Evolutionary conservation across 305 asterid species (phyloP).

Genomic region (Fraxinus platypoda): DNA sequence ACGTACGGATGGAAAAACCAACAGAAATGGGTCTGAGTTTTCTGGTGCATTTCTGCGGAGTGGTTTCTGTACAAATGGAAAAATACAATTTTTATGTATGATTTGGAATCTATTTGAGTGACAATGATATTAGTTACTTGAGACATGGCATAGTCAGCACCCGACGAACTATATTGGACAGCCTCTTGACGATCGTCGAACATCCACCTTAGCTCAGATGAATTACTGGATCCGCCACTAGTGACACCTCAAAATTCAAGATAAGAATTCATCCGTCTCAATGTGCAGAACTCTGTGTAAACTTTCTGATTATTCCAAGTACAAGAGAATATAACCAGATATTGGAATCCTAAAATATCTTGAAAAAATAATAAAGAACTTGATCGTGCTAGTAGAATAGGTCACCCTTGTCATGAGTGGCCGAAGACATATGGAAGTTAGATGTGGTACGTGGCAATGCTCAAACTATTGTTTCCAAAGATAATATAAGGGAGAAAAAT

Average conservation of each 20-base stretch:
- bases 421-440: not conserved
- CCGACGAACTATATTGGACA: not conserved
- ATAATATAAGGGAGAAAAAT: not conserved
- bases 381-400: not conserved
- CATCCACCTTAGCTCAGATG: not conserved
- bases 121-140: not conserved
- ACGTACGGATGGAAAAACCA: too few species aligned
- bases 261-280: not conserved
- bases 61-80: too few species aligned
- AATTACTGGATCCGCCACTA: not conserved
- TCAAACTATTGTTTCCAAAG: too few species aligned
- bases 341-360: not conserved
- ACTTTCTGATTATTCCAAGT: not conserved
- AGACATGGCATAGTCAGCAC: not conserved
- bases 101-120: not conserved
- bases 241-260: not conserved
- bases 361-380: not conserved
- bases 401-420: not conserved
- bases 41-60: too few species aligned
- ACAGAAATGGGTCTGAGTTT: too few species aligned
- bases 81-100: not conserved
- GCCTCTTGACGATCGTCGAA: too few species aligned
- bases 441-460: not conserved
- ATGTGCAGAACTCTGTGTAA: not conserved
- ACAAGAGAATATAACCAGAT: not conserved